Base-by-base conservation (phyloP, 108 stramenopile genomes). In the Nitzschia inconspicua region DNA sequence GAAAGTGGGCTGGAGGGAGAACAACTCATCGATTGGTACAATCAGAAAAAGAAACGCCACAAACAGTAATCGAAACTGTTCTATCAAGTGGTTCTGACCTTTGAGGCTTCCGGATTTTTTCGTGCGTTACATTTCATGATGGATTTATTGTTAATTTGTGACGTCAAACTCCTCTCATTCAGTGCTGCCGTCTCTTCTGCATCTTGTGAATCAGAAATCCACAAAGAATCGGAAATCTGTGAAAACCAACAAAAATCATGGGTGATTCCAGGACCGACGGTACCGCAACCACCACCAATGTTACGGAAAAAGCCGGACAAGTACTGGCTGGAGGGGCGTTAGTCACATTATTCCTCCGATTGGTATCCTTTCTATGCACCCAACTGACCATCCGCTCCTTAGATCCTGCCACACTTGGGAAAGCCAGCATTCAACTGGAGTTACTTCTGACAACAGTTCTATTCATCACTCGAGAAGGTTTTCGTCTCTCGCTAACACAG, bases 401-500 rank as follows among this genome's bases (percentile, higher is more conserved):
- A 39, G 75, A 85, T 57, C 85, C 82, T 0, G 58, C 79, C 14
- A 56, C 80, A 4, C 53, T 94, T 35, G 95, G 95, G 9, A 76
- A 72, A 70, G 86, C 90, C 6, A 73, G 77, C 5, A 81, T 94
- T 44, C 82, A 77, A 30, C 56, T 96, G 49, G 95, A 96, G 55
- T 57, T 96, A 19, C 41, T 89, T 1, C 57, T 89, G 34, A 76
- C 84, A 1, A 89, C 86, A 10, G 61, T 81, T 3, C 65, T 94
- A 9, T 96, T 94, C 69, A 57, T 96, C 10, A 86, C 88, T 53
- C 69, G 95, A 8, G 95, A 96, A 68, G 91, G 90, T 14, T 91
- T 93, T 71, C 91, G 95, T 11, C 58, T 96, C 44, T 86, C 78
- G 2, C 68, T 89, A 36, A 84, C 82, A 14, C 74, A n/a, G n/a